phyloP scores from a whole-genome alignment of 1,284 basidiomycete genomes.

The Pascua guehoae region DNA sequence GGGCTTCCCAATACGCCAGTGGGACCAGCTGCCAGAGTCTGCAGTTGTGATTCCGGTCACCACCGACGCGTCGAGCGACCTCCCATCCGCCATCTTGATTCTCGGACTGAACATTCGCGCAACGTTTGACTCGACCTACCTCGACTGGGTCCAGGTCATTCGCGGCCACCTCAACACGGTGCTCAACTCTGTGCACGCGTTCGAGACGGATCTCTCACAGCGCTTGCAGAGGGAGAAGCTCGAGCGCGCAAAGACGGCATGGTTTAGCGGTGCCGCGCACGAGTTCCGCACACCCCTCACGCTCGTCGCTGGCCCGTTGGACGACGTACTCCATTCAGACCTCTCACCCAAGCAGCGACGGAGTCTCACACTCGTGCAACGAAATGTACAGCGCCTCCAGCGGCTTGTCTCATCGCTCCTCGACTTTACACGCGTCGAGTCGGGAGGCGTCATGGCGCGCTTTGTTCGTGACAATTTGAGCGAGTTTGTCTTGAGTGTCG shows the following conservation, averaged over 20 bases:
- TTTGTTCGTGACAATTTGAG: conserved; percentile 46
- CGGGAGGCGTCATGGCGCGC: conserved; percentile 38
- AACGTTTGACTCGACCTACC: conserved; percentile 42
- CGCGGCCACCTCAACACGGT: conserved; percentile 36
- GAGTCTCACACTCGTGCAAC: conserved; percentile 32
- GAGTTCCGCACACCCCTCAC: conserved; percentile 47
- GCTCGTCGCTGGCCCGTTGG: conserved; percentile 36
- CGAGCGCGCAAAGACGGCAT: conserved; percentile 45
- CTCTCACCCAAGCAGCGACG: conserved; percentile 20
- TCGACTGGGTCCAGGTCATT: conserved; percentile 36
- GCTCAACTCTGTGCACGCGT: conserved; percentile 36
- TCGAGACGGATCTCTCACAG: conserved; percentile 39
- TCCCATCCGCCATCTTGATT: conserved; percentile 46
- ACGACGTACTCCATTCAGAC: conserved; percentile 27
- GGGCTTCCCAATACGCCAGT: conserved; percentile 40
- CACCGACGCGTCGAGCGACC: conserved; percentile 4
- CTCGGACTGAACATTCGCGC: conserved; percentile 47
- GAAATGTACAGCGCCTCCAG: conserved; percentile 39
- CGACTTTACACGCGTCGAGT: conserved; percentile 46
- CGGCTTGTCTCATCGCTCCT: conserved; percentile 45
- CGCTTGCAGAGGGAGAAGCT: conserved; percentile 45
- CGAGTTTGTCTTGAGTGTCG: conserved; percentile 41
- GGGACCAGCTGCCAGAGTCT: conserved; percentile 40
- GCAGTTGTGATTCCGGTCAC: conserved; percentile 10
- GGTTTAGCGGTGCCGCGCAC: conserved; percentile 48